Conservation (phyloP, 2,329 filamentous ascomycete species). For the Monilinia fructicola region DNA sequence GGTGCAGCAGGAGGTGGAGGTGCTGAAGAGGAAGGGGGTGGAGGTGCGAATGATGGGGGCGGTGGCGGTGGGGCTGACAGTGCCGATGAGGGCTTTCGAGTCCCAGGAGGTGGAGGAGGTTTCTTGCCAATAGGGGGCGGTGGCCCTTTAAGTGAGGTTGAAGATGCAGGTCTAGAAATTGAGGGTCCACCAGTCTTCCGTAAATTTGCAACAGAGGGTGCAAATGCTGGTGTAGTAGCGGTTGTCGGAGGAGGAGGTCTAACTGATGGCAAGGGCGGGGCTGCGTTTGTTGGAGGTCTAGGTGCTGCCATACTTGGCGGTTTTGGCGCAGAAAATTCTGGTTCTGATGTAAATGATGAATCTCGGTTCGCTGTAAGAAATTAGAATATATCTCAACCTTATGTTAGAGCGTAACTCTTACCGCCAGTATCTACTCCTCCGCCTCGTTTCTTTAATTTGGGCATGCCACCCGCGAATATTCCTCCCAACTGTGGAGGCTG, state of each 20-base stretch:
- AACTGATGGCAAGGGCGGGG: conserved; percentile 43
- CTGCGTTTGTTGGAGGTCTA: conserved; percentile 58
- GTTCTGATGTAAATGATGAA: conserved; percentile 77
- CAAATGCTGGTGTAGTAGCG: conserved; percentile 50
- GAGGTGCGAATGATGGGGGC: conserved; percentile 39
- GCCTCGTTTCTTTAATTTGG: conserved; percentile 85
- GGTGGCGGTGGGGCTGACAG: conserved; percentile 40
- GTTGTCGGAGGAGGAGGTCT: conserved; percentile 48
- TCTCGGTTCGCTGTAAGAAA: conserved; percentile 57
- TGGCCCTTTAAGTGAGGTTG: conserved; percentile 64
- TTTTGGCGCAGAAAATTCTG: conserved; percentile 65
- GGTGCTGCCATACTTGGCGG: conserved; percentile 56
- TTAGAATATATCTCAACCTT: conserved; percentile 18
- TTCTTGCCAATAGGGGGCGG: conserved; percentile 80
- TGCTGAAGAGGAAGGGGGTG: conserved; percentile 40
- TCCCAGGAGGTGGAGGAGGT: conserved; percentile 60
- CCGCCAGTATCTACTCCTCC: conserved; percentile 75
- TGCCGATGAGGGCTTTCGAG: conserved; percentile 55
- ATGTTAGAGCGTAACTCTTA: conserved; percentile 38
- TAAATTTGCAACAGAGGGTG: conserved; percentile 58
- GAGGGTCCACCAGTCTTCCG: conserved; percentile 56
- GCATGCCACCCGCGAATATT: conserved; percentile 91
- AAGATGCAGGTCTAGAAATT: conserved; percentile 57
- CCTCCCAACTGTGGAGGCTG: conserved; percentile 79
- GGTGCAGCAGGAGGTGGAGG: conserved; percentile 41